Base-by-base conservation (phyloP, 345 rosid species). In the Gossypium anomalum region DNA sequence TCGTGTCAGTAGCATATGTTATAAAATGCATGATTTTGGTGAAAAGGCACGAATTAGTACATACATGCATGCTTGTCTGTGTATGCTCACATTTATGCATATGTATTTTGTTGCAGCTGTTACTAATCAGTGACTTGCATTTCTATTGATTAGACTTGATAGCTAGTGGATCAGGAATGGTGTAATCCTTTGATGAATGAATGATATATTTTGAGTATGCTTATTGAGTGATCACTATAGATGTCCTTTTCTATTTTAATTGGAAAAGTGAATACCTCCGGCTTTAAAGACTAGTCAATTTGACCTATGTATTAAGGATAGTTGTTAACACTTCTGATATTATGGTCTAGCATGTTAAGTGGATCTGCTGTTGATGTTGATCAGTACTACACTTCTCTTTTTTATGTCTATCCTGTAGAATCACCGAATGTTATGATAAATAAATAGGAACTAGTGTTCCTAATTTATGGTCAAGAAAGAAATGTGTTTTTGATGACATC, bases 281-380 rank as follows among this genome's bases (percentile, higher is more conserved):
- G 59, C 45, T 69, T 49, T 51, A 13, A 71, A 19, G 74, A 38
- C 23, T 20, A 51, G 63, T 56, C 34, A 71, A 71, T 53, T n/a
- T 70, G 43, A 48, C 41, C 9, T 34, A 22, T 72, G n/a, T 9
- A 15, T 44, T 59, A 60, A 12, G 20, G 41, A 23, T 72, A 23
- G 20, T 10, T 23, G 41, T 51, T 17, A 34, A 17, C 25, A 2
- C 20, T 70, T 29, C 9, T 47, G 55, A 67, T 67, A 22, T 23
- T 48, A 67, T 49, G 17, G 7, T 67, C 72, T 17, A 29, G 27
- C 27, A 4, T 11, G 14, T 70, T 53, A 41, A 70, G 62, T 70
- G n/a, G 29, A n/a, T 70, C 38, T 70, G 12, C 29, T 29, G 45
- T 38, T 2, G 74, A 55, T 34, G 49, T 70, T 70, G 61, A 17